phyloP scores from a whole-genome alignment of 208 protist genomes.

The Phytomonas sp. region DNA sequence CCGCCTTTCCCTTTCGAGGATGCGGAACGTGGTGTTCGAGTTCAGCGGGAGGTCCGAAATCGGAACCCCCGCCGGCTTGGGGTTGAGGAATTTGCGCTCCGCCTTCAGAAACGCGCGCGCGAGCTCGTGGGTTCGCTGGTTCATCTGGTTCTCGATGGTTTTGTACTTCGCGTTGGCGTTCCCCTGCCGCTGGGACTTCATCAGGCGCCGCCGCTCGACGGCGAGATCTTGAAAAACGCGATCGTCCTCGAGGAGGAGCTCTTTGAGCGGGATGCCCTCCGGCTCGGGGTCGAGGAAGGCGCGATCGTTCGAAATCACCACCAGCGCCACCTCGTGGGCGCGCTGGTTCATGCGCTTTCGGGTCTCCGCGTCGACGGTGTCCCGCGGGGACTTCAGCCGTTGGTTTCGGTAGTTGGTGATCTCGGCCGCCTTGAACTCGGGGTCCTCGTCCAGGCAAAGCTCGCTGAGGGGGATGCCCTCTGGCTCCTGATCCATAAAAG shows the following conservation, averaged over 20 bases:
- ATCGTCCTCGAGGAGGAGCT: conserved; percentile 62
- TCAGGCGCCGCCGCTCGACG: conserved; percentile 45
- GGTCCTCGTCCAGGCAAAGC: conserved; percentile 68
- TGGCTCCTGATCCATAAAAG: conserved; percentile 62
- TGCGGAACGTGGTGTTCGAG: conserved; percentile 55
- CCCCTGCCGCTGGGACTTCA: conserved; percentile 39
- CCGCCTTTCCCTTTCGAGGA: conserved; percentile 48
- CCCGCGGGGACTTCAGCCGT: conserved; percentile 15
- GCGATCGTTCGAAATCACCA: conserved; percentile 46
- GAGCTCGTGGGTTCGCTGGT: conserved; percentile 34
- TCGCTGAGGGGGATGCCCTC: conserved; percentile 64
- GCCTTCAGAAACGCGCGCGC: conserved; percentile 48
- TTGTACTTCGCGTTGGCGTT: conserved; percentile 50
- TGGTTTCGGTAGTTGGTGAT: conserved; percentile 51
- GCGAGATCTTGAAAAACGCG: conserved; percentile 47
- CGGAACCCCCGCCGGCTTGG: conserved; percentile 58
- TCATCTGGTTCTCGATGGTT: conserved; percentile 36
- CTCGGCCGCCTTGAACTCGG: conserved; percentile 69
- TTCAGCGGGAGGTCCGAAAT: conserved; percentile 65
- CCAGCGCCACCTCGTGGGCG: conserved; percentile 43
- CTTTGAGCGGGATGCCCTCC: conserved; percentile 66
- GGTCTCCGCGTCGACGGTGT: conserved; percentile 21
- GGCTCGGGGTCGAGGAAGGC: conserved; percentile 66
- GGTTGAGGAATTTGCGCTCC: conserved; percentile 76
- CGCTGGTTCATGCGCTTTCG: conserved; percentile 40